Percentiles rank a stretch among this genome's conserved stretches.
These are phyloP conservation scores for Madurella fahalii DNA, from an alignment of 2,329 filamentous ascomycete genomes.

Conservation along the genomic window DNA sequence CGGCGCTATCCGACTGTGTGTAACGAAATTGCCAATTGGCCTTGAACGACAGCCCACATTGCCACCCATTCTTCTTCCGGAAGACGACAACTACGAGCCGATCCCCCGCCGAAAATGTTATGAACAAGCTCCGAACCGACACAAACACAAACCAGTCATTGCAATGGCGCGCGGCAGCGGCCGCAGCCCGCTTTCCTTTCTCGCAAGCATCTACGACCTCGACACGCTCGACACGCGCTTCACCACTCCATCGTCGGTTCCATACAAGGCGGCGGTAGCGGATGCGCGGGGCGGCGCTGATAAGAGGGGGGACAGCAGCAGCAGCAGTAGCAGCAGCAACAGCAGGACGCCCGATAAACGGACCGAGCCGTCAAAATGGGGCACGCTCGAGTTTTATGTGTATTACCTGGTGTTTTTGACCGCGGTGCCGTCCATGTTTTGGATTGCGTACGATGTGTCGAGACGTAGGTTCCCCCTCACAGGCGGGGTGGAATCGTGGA, in stretches of 20 bases:
- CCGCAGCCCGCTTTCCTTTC: slow-evolving; percentile 37
- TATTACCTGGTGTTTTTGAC: slow-evolving; percentile 68
- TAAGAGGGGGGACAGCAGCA: slow-evolving; percentile 30
- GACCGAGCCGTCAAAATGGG: slow-evolving; percentile 64
- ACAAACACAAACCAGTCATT: neutral
- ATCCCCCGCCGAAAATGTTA: neutral
- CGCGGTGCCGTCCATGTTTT: slow-evolving; percentile 82
- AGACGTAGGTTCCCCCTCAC: slow-evolving; percentile 53
- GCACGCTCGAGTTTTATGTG: slow-evolving; percentile 76
- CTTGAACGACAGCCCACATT: too few relatives aligned
- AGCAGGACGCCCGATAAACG: slow-evolving; percentile 38
- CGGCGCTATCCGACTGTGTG: too few relatives aligned
- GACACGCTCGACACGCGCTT: slow-evolving; percentile 46
- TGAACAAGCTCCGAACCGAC: neutral
- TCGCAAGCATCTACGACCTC: slow-evolving; percentile 50
- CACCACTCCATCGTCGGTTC: slow-evolving; percentile 61
- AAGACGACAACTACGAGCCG: neutral
- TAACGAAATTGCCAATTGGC: neutral
- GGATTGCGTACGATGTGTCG: slow-evolving; percentile 81
- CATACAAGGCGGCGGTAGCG: slow-evolving; percentile 56
- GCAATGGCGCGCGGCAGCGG: slow-evolving; percentile 11
- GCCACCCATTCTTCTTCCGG: too few relatives aligned
- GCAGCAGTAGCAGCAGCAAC: slow-evolving; percentile 40
- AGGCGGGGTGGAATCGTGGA: neutral
- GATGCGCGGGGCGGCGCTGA: slow-evolving; percentile 41